Evolutionary conservation across 495 filamentous ascomycete species (phyloP).

Genomic region (Xylaria intraflava): DNA sequence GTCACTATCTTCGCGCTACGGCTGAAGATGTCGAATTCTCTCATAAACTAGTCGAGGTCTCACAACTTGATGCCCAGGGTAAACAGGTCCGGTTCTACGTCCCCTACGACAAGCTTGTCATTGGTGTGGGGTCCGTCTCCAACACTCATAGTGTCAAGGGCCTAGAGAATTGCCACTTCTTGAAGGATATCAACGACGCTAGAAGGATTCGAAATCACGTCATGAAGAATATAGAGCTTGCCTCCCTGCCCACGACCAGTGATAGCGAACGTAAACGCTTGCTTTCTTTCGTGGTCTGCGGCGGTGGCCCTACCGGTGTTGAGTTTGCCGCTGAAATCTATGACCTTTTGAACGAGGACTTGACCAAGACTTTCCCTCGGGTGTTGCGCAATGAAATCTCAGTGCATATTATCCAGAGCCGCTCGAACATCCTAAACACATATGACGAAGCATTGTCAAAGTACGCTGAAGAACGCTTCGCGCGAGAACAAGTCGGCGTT

Average conservation of each 20-base stretch:
- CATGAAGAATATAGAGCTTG: slow-evolving; percentile 84
- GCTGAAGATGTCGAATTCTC: slow-evolving; percentile 90
- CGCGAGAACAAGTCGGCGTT: slow-evolving; percentile 83
- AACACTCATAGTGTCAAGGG: slow-evolving; percentile 96
- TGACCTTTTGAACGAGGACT: slow-evolving; percentile 93
- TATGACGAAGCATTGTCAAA: slow-evolving; percentile 92
- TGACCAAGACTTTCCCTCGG: slow-evolving; percentile 74
- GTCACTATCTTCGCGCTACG: slow-evolving; percentile 81
- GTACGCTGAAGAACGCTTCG: slow-evolving; percentile 87
- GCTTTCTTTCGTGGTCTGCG: slow-evolving; percentile 89
- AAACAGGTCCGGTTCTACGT: slow-evolving; percentile 77
- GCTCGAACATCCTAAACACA: slow-evolving; percentile 93
- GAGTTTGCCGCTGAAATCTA: slow-evolving; percentile 96
- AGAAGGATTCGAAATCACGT: slow-evolving; percentile 81
- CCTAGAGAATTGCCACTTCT: slow-evolving; percentile 86
- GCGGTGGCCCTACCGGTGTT: slow-evolving; percentile 93
- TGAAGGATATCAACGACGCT: slow-evolving; percentile 91
- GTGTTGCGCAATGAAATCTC: slow-evolving; percentile 94
- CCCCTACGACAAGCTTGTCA: slow-evolving; percentile 96
- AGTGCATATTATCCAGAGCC: slow-evolving; percentile 91
- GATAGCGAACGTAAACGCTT: slow-evolving; percentile 85
- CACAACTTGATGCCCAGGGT: slow-evolving; percentile 64
- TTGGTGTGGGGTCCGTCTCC: slow-evolving; percentile 86
- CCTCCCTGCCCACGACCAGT: slow-evolving; percentile 85
- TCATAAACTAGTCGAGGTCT: slow-evolving; percentile 80